Evolutionary conservation across 2,329 filamentous ascomycete species (phyloP).

Genomic region (Alternaria angustiovoidea): DNA sequence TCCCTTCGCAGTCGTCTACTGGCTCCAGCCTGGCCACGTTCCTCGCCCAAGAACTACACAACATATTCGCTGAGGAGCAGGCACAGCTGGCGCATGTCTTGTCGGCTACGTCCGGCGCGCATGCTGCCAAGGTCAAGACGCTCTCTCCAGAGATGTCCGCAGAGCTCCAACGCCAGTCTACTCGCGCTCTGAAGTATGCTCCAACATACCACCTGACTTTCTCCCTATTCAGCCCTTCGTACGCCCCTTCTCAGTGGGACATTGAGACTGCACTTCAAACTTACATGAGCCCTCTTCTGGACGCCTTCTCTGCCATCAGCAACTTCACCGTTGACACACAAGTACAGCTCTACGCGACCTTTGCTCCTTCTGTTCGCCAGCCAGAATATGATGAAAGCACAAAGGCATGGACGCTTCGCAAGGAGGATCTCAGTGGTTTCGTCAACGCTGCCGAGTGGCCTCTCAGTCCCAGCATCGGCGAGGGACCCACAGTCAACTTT

Average conservation of each 20-base stretch:
- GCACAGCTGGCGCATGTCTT: slow-evolving; percentile 70
- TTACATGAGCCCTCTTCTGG: slow-evolving; percentile 82
- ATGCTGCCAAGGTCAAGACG: slow-evolving; percentile 58
- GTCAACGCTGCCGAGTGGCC: slow-evolving; percentile 99
- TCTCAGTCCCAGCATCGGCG: slow-evolving; percentile 89
- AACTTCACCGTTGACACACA: slow-evolving; percentile 97
- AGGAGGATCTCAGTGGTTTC: slow-evolving; percentile 90
- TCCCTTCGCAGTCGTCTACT: slow-evolving; percentile 71
- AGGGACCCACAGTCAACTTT: slow-evolving; percentile 94
- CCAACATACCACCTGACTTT: slow-evolving; percentile 96
- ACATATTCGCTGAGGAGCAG: slow-evolving; percentile 86
- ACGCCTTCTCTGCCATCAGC: slow-evolving; percentile 81
- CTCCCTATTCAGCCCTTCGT: slow-evolving; percentile 85
- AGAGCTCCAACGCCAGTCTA: slow-evolving; percentile 73
- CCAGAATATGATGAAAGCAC: slow-evolving; percentile 62
- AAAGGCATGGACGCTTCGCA: slow-evolving; percentile 74
- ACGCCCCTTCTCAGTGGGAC: slow-evolving; percentile 86
- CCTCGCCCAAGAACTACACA: slow-evolving; percentile 78
- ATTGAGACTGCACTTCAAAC: slow-evolving; percentile 81
- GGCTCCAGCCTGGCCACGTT: slow-evolving; percentile 79
- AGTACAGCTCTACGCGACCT: slow-evolving; percentile 86
- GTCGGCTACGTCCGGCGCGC: slow-evolving; percentile 54
- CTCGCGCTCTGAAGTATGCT: slow-evolving; percentile 87
- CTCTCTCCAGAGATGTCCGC: slow-evolving; percentile 55
- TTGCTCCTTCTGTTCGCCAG: slow-evolving; percentile 67